A percentile compares a stretch with the other conserved stretches of the same genome.
Evolutionary conservation across 2,329 filamentous ascomycete genomes (phyloP).

Genomic region (Fusarium sp.): DNA sequence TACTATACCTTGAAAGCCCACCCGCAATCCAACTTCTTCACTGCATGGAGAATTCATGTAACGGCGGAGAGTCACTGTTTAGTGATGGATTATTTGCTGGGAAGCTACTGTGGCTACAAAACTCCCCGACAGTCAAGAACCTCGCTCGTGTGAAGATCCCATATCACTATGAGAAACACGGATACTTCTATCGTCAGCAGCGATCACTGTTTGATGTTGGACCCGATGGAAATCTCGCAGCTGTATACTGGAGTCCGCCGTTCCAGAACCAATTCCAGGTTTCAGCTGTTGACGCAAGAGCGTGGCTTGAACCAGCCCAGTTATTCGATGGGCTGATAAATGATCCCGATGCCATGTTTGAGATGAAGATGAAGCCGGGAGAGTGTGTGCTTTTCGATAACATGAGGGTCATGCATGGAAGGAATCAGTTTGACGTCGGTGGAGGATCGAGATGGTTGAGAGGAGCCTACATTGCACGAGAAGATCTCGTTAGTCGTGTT

Average conservation of each 20-base stretch:
- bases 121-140: conserved; percentile 37
- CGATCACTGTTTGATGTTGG: conserved; percentile 62
- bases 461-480: conserved; percentile 79
- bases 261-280: conserved; percentile 71
- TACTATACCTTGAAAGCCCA: conserved; percentile 83
- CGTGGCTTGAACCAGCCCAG: conserved; percentile 60
- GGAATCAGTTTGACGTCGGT: conserved; percentile 74
- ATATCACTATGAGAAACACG: conserved; percentile 76
- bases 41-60: conserved; percentile 81
- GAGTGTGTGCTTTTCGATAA: conserved; percentile 97
- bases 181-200: conserved; percentile 67
- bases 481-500: conserved; percentile 54
- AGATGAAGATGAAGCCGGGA: conserved; percentile 79
- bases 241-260: conserved; percentile 75
- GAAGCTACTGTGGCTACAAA: conserved; percentile 46
- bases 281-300: conserved; percentile 33
- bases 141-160: conserved; percentile 59
- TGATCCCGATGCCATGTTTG: conserved; percentile 65
- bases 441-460: conserved; percentile 82
- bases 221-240: conserved; percentile 36
- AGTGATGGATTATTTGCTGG: conserved; percentile 75
- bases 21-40: conserved; percentile 89
- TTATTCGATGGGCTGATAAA: conserved; percentile 70
- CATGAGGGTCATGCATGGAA: conserved; percentile 82
- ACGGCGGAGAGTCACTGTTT: conserved; percentile 88